Percentiles rank a stretch among this genome's conserved stretches.
phyloP scores from a whole-genome alignment of 2,329 filamentous ascomycete genomes.

The Clonostachys sp. region DNA sequence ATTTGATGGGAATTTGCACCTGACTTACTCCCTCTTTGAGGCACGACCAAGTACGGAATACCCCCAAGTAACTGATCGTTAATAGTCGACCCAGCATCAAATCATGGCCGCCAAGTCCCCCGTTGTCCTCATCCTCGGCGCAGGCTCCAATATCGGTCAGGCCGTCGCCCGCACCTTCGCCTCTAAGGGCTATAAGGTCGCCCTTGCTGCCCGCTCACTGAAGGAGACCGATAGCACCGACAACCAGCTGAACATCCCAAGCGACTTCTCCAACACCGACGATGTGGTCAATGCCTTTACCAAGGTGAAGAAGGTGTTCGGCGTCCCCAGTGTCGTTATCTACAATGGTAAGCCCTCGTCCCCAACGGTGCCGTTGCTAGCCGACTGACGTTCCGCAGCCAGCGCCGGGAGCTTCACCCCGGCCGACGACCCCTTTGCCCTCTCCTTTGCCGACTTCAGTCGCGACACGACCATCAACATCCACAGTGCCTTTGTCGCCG shows the following conservation, averaged over 20 bases:
- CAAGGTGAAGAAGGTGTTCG: constrained; percentile 8
- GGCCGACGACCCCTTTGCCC: constrained; percentile 10
- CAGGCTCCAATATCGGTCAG: constrained; percentile 14
- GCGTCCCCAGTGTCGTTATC: constrained; percentile 12
- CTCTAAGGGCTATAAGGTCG: constrained; percentile 15
- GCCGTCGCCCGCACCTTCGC: constrained; percentile 12
- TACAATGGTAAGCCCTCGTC: constrained; percentile 11
- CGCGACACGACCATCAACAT: constrained; percentile 7
- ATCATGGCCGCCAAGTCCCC: neutral
- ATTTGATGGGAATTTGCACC: neutral
- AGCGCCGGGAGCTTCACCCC: constrained; percentile 3
- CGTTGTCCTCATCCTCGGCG: constrained; percentile 15
- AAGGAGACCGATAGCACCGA: constrained; percentile 11
- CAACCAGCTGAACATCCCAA: constrained; percentile 22
- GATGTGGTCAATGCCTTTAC: constrained; percentile 7
- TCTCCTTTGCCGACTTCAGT: constrained; percentile 6
- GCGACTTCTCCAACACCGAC: constrained; percentile 26
- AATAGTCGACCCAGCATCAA: neutral
- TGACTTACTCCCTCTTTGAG: neutral
- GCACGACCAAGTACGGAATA: neutral
- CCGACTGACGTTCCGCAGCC: constrained; percentile 1
- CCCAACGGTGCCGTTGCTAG: constrained; percentile 1
- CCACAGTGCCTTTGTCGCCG: constrained; percentile 24
- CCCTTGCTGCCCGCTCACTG: constrained; percentile 12
- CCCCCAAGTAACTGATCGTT: neutral